A percentile compares a stretch with the other conserved stretches of the same genome.
Conservation (phyloP, 2,329 filamentous ascomycete genomes). For the Aspergillus intermedius region DNA sequence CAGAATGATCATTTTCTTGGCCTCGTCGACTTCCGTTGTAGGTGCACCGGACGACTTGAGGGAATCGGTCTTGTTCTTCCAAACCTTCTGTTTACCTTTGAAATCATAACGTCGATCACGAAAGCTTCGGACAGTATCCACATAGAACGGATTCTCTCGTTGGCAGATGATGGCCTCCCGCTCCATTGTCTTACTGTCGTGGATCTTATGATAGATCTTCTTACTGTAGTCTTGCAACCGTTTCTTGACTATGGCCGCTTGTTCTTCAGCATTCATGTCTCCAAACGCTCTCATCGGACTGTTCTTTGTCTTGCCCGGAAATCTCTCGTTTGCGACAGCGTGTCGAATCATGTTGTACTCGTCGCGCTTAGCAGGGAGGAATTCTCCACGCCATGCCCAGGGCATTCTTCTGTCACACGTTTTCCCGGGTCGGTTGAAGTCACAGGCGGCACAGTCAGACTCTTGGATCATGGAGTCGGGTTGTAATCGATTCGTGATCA, state of each 20-base stretch:
- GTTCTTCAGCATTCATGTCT: constrained; percentile 75
- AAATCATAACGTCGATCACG: constrained; percentile 97
- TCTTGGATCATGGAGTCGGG: constrained; percentile 99
- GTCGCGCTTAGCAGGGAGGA: constrained; percentile 87
- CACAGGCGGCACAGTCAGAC: constrained; percentile 91
- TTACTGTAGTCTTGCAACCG: constrained; percentile 88
- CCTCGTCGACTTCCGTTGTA: constrained; percentile 72
- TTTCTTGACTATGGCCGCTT: constrained; percentile 73
- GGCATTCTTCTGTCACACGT: constrained; percentile 91
- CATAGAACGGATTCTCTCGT: constrained; percentile 95
- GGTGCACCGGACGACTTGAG: constrained; percentile 77
- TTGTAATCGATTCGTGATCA: constrained; percentile 97
- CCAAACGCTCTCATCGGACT: constrained; percentile 68
- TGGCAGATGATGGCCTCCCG: constrained; percentile 98
- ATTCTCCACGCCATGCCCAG: constrained; percentile 98
- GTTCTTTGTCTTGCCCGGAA: constrained; percentile 71
- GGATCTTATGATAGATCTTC: constrained; percentile 99
- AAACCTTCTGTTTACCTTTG: constrained; percentile 95
- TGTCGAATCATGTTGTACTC: constrained; percentile 99
- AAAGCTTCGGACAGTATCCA: constrained; percentile 92
- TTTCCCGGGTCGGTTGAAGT: constrained; percentile 96
- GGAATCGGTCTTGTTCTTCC: constrained; percentile 91
- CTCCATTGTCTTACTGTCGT: constrained; percentile 85
- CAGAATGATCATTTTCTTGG: constrained; percentile 97
- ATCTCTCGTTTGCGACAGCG: constrained; percentile 83